Conservation (phyloP, 345 rosid genomes). For the Sonneratia caseolaris region DNA sequence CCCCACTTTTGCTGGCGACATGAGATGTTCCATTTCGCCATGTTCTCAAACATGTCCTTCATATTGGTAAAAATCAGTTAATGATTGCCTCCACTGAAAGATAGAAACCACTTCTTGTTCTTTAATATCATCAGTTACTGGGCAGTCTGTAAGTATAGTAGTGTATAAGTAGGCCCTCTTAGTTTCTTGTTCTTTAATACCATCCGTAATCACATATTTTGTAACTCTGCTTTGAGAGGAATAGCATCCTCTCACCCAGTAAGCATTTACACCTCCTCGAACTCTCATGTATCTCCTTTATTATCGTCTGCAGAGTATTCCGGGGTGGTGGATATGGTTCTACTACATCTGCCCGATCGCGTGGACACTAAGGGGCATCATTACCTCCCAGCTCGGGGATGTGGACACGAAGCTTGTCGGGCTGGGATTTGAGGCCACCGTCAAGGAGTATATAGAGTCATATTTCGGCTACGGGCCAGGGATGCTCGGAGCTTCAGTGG, state of each 20-base stretch:
- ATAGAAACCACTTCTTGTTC: not conserved
- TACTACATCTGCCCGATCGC: constrained; percentile 73
- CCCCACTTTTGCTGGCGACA: too few relatives aligned
- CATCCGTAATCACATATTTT: too few relatives aligned
- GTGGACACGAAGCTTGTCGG: constrained; percentile 49
- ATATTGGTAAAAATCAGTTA: not conserved
- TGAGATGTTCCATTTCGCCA: not conserved
- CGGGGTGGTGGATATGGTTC: constrained; percentile 97
- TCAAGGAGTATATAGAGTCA: constrained; percentile 46
- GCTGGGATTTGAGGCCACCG: constrained; percentile 44
- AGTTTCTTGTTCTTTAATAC: too few relatives aligned
- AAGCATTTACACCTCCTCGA: not conserved
- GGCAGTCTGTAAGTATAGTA: too few relatives aligned
- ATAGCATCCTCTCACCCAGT: not conserved
- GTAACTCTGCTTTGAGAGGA: not conserved
- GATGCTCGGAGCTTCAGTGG: constrained; percentile 43
- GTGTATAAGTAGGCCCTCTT: too few relatives aligned
- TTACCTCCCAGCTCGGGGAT: constrained; percentile 76
- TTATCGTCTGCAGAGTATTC: constrained; percentile 42
- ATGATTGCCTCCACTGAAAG: not conserved
- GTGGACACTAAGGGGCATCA: constrained; percentile 73
- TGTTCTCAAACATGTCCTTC: not conserved
- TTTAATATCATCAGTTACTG: not conserved
- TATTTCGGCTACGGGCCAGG: constrained; percentile 34
- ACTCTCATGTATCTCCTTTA: not conserved